Conservation (phyloP, 495 filamentous ascomycete genomes). For the Aspergillus haitiensis region DNA sequence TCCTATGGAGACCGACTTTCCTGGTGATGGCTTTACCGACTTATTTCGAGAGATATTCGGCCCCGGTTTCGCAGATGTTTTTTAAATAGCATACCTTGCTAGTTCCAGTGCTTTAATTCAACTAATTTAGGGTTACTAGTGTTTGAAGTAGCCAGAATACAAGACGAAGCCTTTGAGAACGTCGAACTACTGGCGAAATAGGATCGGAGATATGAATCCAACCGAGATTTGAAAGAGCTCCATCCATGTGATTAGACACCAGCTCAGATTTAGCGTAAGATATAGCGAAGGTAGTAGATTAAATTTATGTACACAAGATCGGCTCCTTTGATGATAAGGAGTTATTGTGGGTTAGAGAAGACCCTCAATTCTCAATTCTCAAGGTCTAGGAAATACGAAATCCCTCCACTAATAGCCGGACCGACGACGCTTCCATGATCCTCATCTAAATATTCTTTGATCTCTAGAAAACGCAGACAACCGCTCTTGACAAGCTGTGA, state of each 20-base stretch:
- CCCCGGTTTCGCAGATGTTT: slow-evolving; percentile 23
- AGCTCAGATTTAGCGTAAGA: too few relatives aligned
- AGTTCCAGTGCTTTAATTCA: too few relatives aligned
- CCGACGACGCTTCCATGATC: slow-evolving; percentile 33
- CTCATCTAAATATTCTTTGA: slow-evolving; percentile 24
- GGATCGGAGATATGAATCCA: too few relatives aligned
- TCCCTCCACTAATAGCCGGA: slow-evolving; percentile 24
- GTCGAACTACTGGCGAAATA: too few relatives aligned
- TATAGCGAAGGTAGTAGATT: too few relatives aligned
- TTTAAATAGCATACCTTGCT: slow-evolving; percentile 3
- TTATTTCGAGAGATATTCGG: slow-evolving; percentile 31
- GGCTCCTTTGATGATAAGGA: too few relatives aligned
- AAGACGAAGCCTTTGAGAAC: too few relatives aligned
- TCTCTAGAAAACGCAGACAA: slow-evolving; percentile 9
- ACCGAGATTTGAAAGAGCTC: too few relatives aligned
- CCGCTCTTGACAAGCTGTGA: slow-evolving; percentile 6
- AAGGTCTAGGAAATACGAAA: slow-evolving; percentile 23
- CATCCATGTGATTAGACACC: too few relatives aligned
- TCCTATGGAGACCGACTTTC: slow-evolving; percentile 9
- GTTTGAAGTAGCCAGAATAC: too few relatives aligned
- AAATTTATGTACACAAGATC: too few relatives aligned
- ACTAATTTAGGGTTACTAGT: too few relatives aligned
- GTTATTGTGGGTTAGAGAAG: not conserved
- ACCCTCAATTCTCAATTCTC: not conserved
- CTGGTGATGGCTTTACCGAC: slow-evolving; percentile 27